phyloP scores from a whole-genome alignment of 2,329 filamentous ascomycete genomes.

The Neonectria sp. region DNA sequence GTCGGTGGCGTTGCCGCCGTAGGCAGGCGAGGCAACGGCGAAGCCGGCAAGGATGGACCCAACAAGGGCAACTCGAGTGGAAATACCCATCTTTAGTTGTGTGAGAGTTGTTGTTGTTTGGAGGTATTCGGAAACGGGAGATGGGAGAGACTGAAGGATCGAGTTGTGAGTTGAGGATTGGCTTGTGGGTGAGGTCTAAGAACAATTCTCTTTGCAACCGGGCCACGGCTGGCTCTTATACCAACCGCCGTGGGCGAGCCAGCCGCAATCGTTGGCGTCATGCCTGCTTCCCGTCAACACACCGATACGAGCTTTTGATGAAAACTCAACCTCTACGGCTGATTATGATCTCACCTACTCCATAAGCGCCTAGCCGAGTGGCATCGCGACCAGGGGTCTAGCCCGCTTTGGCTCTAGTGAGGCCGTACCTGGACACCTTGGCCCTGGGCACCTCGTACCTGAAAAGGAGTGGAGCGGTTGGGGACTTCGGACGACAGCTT shows the following conservation, averaged over 20 bases:
- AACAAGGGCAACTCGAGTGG: conserved; percentile 36
- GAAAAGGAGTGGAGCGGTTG: neutral
- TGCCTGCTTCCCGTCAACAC: neutral
- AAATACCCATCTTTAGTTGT: conserved; percentile 34
- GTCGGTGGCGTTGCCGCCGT: conserved; percentile 31
- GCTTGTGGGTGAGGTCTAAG: neutral
- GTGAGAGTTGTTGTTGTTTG: conserved; percentile 8
- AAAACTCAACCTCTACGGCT: neutral
- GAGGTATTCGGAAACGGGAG: neutral
- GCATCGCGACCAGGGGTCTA: neutral
- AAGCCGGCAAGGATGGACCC: conserved; percentile 33
- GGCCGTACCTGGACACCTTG: neutral
- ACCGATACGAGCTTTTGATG: conserved; percentile 7
- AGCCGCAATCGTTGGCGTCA: neutral
- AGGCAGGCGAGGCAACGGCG: conserved; percentile 33
- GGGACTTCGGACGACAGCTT: neutral
- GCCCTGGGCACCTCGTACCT: neutral
- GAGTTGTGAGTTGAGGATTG: conserved; percentile 1
- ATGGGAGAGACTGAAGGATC: neutral
- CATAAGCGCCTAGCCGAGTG: neutral
- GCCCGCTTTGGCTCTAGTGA: neutral
- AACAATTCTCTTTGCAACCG: neutral
- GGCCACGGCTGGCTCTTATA: neutral
- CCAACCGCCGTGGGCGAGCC: neutral
- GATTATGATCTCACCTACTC: conserved; percentile 3